phyloP scores from a whole-genome alignment of 78 protist species.

The Polysphondylium violaceum region DNA sequence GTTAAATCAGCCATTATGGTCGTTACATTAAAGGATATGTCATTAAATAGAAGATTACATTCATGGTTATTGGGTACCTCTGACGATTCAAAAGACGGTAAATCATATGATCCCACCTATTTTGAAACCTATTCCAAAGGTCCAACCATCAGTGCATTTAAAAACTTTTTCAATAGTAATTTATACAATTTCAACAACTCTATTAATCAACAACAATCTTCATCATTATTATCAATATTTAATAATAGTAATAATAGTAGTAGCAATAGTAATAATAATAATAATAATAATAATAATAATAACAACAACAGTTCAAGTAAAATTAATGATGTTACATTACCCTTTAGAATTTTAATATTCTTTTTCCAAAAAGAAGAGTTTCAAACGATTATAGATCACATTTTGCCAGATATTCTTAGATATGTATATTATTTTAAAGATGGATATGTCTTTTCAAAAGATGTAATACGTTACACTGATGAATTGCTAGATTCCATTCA shows the following conservation, averaged over 20 bases:
- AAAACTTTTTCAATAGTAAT: neutral
- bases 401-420: constrained; percentile 41
- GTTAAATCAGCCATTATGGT: constrained; percentile 56
- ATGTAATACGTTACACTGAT: constrained; percentile 37
- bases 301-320: constrained; percentile 12
- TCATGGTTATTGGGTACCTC: constrained; percentile 51
- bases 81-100: neutral
- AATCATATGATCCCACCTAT: constrained; percentile 15
- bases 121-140: constrained; percentile 34
- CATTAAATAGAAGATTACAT: constrained; percentile 66
- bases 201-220: neutral
- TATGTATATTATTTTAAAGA: constrained; percentile 52
- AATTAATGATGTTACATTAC: constrained; percentile 13
- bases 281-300: constrained; percentile 18
- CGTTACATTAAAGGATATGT: constrained; percentile 49
- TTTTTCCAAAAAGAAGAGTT: constrained; percentile 70
- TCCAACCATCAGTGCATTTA: constrained; percentile 59
- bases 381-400: constrained; percentile 39
- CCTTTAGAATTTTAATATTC: constrained; percentile 43
- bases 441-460: constrained; percentile 65
- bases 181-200: neutral
- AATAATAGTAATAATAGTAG: neutral
- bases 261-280: constrained; percentile 5
- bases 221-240: neutral
- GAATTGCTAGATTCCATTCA: constrained; percentile 25